Evolutionary conservation across 805 yeast species (phyloP).

Genomic region (Barnettozyma sucrosica): DNA sequence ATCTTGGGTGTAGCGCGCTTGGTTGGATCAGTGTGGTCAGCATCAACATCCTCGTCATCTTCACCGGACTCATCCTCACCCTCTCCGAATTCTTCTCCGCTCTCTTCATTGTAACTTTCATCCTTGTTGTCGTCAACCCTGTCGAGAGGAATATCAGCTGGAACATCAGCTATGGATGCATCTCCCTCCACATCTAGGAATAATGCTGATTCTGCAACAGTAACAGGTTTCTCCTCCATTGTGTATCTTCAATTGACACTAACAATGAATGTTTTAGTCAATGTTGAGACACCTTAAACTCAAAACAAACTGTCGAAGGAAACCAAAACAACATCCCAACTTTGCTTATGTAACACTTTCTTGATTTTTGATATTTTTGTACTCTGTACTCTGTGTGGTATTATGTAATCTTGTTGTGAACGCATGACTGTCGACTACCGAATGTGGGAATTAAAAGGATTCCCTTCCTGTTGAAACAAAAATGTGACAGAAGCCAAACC

Average conservation of each 20-base stretch:
- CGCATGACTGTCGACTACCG: neutral
- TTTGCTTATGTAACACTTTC: neutral
- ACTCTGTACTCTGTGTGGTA: too few species aligned
- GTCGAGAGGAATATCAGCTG: neutral
- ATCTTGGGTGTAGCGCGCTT: slow-evolving; percentile 16
- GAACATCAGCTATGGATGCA: neutral
- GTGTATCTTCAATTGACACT: neutral
- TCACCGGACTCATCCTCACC: slow-evolving; percentile 12
- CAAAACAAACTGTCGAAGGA: neutral
- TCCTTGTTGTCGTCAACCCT: slow-evolving; percentile 1
- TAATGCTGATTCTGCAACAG: neutral
- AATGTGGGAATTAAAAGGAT: neutral
- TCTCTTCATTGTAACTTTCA: slow-evolving; percentile 10
- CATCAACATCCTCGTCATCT: slow-evolving; percentile 7
- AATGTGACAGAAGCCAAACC: neutral
- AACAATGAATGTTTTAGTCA: neutral
- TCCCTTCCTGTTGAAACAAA: neutral
- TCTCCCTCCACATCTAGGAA: neutral
- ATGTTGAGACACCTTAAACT: neutral
- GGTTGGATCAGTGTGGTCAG: slow-evolving; percentile 7
- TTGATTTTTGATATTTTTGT: neutral
- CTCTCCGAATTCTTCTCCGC: slow-evolving; percentile 11
- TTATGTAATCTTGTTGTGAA: neutral
- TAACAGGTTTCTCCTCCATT: neutral
- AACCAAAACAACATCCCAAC: neutral